Conservation (phyloP, 2,329 filamentous ascomycete species). For the Falciphora oryzae region DNA sequence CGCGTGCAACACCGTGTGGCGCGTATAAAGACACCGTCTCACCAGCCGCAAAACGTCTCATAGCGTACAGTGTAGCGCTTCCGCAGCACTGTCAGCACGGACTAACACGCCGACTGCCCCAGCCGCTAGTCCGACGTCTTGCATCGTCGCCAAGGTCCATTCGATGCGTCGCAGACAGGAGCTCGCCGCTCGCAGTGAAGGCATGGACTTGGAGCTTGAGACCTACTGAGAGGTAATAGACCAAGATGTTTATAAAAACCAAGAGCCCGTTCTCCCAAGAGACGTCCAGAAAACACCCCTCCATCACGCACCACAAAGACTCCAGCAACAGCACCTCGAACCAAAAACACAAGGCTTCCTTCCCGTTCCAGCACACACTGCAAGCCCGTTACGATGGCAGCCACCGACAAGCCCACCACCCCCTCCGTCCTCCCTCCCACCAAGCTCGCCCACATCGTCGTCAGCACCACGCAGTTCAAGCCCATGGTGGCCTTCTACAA, state of each 20-base stretch:
- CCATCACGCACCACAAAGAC: background rate
- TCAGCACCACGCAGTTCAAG: slow-evolving; percentile 18
- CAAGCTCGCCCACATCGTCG: slow-evolving; percentile 12
- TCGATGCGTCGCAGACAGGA: no score
- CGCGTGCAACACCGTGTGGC: no score
- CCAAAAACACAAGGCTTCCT: background rate
- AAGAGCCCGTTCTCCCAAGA: background rate
- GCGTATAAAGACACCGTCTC: no score
- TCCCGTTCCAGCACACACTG: no score
- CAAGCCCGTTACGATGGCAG: background rate
- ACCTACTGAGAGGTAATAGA: no score
- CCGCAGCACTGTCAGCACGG: no score
- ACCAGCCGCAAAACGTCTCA: no score
- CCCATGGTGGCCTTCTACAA: slow-evolving; percentile 31
- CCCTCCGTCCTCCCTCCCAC: slow-evolving; percentile 8
- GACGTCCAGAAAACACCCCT: background rate
- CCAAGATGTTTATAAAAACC: background rate
- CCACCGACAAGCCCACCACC: background rate
- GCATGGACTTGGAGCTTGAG: background rate
- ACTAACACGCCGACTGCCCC: no score
- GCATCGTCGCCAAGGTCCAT: no score
- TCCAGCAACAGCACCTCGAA: background rate
- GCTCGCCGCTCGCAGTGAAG: no score
- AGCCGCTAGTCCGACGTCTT: no score
- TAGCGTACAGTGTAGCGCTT: no score